Conservation (phyloP, 2,329 filamentous ascomycete species). For the Aspergillus sp. region DNA sequence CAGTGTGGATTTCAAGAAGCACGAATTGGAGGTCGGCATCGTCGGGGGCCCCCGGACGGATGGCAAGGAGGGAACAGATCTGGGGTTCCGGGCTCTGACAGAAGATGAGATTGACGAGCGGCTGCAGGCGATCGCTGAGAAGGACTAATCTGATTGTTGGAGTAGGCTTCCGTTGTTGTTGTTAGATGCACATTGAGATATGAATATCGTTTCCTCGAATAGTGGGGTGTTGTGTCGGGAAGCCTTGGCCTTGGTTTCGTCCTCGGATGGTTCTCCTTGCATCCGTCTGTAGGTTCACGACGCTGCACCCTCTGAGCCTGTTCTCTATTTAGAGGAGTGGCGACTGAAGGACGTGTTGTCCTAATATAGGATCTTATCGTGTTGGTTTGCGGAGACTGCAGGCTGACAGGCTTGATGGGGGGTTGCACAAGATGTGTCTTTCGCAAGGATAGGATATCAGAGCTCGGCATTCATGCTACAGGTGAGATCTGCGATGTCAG, state of each 20-base stretch:
- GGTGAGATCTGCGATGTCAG: background rate
- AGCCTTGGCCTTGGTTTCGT: background rate
- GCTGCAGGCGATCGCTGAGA: slow-evolving; percentile 96
- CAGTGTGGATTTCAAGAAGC: slow-evolving; percentile 99
- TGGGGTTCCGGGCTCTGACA: slow-evolving; percentile 81
- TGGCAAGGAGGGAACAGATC: slow-evolving; percentile 77
- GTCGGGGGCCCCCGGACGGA: slow-evolving; percentile 83
- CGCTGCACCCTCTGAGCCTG: background rate
- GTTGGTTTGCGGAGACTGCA: background rate
- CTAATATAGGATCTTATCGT: background rate
- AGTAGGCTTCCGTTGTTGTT: slow-evolving; percentile 16
- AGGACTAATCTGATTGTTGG: slow-evolving; percentile 65
- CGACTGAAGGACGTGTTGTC: background rate
- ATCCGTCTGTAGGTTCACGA: background rate
- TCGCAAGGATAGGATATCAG: background rate
- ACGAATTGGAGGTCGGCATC: slow-evolving; percentile 96
- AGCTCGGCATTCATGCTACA: background rate
- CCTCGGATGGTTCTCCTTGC: background rate
- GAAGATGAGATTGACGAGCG: slow-evolving; percentile 98
- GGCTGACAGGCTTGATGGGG: background rate
- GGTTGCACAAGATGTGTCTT: background rate
- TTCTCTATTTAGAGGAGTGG: background rate
- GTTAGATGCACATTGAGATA: slow-evolving; percentile 21
- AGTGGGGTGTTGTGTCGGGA: background rate
- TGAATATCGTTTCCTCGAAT: slow-evolving; percentile 16